A percentile compares a stretch with the other conserved stretches of the same genome.
Evolutionary conservation across 2,329 filamentous ascomycete genomes (phyloP).

Genomic region (Trichoderma hamatum): DNA sequence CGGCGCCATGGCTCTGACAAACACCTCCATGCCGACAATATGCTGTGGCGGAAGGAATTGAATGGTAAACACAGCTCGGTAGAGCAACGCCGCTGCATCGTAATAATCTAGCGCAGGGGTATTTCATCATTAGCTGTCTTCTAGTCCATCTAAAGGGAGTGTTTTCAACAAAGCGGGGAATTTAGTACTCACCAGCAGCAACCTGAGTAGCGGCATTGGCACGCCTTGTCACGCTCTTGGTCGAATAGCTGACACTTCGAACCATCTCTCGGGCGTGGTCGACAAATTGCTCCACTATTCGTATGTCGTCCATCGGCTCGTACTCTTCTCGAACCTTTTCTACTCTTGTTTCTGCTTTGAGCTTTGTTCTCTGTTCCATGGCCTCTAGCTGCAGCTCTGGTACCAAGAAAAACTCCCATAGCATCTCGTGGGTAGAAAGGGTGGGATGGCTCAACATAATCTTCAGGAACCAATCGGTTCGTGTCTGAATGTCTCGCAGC

Average conservation of each 20-base stretch:
- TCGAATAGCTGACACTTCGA: slow-evolving; percentile 79
- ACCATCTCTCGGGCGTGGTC: slow-evolving; percentile 90
- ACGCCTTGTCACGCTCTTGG: slow-evolving; percentile 78
- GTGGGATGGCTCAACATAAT: slow-evolving; percentile 87
- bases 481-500: slow-evolving; percentile 82
- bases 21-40: slow-evolving; percentile 70
- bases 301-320: slow-evolving; percentile 78
- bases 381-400: slow-evolving; percentile 88
- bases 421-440: slow-evolving; percentile 91
- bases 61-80: slow-evolving; percentile 56
- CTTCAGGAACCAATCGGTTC: slow-evolving; percentile 84
- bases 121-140: background rate
- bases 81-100: slow-evolving; percentile 63
- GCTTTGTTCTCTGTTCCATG: slow-evolving; percentile 83
- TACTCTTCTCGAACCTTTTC: slow-evolving; percentile 91
- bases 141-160: background rate
- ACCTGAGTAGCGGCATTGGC: slow-evolving; percentile 73
- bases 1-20: slow-evolving; percentile 66
- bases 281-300: slow-evolving; percentile 91
- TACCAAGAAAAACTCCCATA: slow-evolving; percentile 98
- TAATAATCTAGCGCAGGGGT: slow-evolving; percentile 60
- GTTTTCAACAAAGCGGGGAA: too few species aligned
- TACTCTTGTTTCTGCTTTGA: slow-evolving; percentile 79
- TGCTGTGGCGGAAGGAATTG: slow-evolving; percentile 71
- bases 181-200: slow-evolving; percentile 54